Evolutionary conservation across 2,329 filamentous ascomycete genomes (phyloP).

Genomic region (Trichoderma pleuroti): DNA sequence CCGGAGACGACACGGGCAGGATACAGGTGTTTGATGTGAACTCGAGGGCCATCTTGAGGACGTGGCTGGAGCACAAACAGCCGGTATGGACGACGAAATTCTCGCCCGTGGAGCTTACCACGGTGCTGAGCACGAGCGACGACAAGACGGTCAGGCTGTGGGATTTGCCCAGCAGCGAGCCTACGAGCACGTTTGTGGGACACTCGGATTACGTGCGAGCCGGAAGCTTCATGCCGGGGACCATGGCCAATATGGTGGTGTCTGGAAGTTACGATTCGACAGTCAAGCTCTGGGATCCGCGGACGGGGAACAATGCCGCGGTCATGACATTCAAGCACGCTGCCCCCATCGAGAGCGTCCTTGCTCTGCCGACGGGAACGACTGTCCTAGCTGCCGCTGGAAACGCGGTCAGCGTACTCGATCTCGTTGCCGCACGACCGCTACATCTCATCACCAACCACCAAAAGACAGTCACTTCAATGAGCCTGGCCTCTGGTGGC

Average conservation of each 20-base stretch:
- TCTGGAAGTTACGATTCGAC: slow-evolving; percentile 95
- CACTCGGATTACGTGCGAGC: slow-evolving; percentile 91
- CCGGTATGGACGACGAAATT: slow-evolving; percentile 90
- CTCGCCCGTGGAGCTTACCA: slow-evolving; percentile 83
- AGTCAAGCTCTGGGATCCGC: slow-evolving; percentile 88
- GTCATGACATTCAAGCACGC: slow-evolving; percentile 95
- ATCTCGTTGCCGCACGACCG: slow-evolving; percentile 86
- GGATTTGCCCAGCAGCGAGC: slow-evolving; percentile 81
- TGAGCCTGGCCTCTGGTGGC: slow-evolving; percentile 77
- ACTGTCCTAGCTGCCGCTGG: slow-evolving; percentile 81
- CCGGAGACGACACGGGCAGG: slow-evolving; percentile 85
- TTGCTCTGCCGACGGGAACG: slow-evolving; percentile 82
- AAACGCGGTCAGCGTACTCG: slow-evolving; percentile 84
- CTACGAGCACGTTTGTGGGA: slow-evolving; percentile 74
- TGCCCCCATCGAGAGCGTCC: slow-evolving; percentile 83
- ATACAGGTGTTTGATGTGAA: slow-evolving; percentile 93
- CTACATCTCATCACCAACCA: slow-evolving; percentile 86
- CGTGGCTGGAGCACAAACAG: slow-evolving; percentile 92
- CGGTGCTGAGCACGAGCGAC: slow-evolving; percentile 84
- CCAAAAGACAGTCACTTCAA: slow-evolving; percentile 92
- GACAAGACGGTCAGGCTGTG: slow-evolving; percentile 90
- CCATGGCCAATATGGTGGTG: slow-evolving; percentile 70
- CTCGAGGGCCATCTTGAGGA: slow-evolving; percentile 87
- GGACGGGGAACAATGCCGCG: slow-evolving; percentile 60
- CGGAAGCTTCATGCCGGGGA: slow-evolving; percentile 77